Conservation (phyloP, 169 alveolate species). For the Eimeria necatrix region DNA sequence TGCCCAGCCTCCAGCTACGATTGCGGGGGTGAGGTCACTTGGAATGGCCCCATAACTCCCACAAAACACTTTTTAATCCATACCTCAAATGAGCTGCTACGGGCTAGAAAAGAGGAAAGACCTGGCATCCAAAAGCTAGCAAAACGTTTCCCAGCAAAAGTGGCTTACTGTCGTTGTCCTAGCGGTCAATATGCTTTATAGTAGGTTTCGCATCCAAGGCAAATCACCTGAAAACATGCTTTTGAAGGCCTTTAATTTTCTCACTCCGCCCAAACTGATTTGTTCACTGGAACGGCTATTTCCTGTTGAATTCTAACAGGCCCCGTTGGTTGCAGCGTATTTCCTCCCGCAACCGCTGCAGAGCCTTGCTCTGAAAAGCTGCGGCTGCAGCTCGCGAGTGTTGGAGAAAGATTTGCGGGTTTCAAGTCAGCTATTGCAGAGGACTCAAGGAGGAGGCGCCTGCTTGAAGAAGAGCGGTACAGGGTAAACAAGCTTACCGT, state of each 20-base stretch:
- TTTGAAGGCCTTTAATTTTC: no score
- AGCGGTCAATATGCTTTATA: not conserved
- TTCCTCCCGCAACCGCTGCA: not conserved
- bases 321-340: not conserved
- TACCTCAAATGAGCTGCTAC: not conserved
- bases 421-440: slow-evolving; percentile 79
- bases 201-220: no score
- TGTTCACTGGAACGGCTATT: no score
- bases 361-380: slow-evolving; percentile 76
- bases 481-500: slow-evolving; percentile 51
- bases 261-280: no score
- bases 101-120: no score
- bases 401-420: slow-evolving; percentile 81
- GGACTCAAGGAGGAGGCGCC: slow-evolving; percentile 73
- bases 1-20: slow-evolving; percentile 31
- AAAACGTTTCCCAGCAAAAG: not conserved
- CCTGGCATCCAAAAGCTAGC: not conserved
- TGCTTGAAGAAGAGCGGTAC: slow-evolving; percentile 75
- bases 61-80: not conserved
- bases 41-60: no score
- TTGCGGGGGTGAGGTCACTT: slow-evolving; percentile 23
- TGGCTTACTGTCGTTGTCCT: not conserved
- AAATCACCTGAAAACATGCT: no score
- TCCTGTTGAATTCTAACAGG: not conserved
- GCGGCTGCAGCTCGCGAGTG: slow-evolving; percentile 77